Evolutionary conservation across 306 rosid species (phyloP).

Genomic region (Sphenostylis stenocarpa): DNA sequence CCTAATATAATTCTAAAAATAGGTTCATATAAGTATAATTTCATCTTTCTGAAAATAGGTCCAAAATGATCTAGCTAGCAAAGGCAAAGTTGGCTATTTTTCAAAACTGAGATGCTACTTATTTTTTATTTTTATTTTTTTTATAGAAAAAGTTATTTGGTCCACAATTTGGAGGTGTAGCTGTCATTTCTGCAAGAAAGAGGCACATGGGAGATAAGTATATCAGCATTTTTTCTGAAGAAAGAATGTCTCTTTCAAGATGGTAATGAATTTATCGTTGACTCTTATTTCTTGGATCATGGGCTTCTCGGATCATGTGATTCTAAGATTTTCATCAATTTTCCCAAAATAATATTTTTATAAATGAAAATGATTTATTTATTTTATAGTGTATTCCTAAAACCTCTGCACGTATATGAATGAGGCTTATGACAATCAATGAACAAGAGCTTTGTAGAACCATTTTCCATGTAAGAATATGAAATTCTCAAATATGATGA

Average conservation of each 20-base stretch:
- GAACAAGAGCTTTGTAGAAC: no score
- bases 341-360: not conserved
- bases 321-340: slow-evolving; percentile 28
- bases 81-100: no score
- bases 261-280: slow-evolving; percentile 32
- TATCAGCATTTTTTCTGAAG: slow-evolving; percentile 31
- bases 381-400: not conserved
- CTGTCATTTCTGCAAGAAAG: slow-evolving; percentile 22
- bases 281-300: slow-evolving; percentile 77
- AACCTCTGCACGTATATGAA: not conserved
- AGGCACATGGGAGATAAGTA: slow-evolving; percentile 38
- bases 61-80: no score
- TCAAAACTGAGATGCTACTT: not conserved
- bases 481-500: no score
- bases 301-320: slow-evolving; percentile 74
- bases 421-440: no score
- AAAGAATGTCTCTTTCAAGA: slow-evolving; percentile 59
- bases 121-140: not conserved
- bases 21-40: no score
- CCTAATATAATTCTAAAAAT: no score
- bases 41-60: no score
- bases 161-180: not conserved
- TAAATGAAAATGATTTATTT: not conserved
- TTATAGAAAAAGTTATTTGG: no score
- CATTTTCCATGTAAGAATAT: no score